Conservation (phyloP, 345 rosid genomes). For the Eucalyptus erythrocorys region DNA sequence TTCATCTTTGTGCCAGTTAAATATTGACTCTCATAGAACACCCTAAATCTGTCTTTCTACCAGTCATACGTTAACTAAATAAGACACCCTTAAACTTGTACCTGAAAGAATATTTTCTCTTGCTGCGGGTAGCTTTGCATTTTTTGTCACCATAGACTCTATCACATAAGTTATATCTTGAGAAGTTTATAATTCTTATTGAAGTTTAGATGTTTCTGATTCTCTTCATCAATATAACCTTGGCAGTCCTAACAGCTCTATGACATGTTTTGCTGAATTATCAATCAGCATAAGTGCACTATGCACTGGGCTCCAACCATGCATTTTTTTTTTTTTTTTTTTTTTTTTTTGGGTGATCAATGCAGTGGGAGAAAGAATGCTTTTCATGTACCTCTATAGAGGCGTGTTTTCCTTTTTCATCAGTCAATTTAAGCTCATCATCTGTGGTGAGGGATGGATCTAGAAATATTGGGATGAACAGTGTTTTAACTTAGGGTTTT, state of each 20-base stretch:
- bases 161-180: neutral
- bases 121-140: neutral
- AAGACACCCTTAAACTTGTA: neutral
- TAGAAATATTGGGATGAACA: neutral
- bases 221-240: neutral
- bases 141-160: neutral
- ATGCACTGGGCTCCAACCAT: neutral
- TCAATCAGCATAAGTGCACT: neutral
- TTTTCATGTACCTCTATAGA: neutral
- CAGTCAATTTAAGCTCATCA: neutral
- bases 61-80: neutral
- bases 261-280: neutral
- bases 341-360: neutral
- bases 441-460: neutral
- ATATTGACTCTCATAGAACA: neutral
- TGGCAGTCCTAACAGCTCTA: neutral
- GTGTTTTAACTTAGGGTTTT: neutral
- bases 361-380: neutral
- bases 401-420: neutral
- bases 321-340: neutral
- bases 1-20: neutral
- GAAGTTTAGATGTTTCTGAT: neutral
- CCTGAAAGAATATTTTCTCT: neutral
- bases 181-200: neutral
- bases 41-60: neutral